These are phyloP conservation scores for Microsporum canis DNA, from an alignment of 2,329 filamentous ascomycete species.

Conservation along the genomic window DNA sequence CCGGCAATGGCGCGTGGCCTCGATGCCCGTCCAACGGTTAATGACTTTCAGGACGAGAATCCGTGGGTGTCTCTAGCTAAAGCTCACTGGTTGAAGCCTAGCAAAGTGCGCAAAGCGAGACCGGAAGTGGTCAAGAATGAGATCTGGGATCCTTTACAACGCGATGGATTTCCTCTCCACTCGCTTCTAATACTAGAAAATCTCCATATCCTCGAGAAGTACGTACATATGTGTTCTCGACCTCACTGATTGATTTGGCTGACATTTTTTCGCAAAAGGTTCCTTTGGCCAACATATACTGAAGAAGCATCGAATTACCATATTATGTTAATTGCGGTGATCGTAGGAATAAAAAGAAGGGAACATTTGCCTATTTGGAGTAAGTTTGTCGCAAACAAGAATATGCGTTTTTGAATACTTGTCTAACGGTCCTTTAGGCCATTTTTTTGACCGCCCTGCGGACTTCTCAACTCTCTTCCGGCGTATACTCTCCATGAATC, in stretches of 20 bases:
- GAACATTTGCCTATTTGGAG: constrained; percentile 83
- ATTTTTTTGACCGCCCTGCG: constrained; percentile 64
- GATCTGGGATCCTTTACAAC: constrained; percentile 81
- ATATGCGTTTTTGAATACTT: neutral
- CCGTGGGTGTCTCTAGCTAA: constrained; percentile 59
- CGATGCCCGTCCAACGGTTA: constrained; percentile 33
- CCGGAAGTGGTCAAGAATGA: constrained; percentile 70
- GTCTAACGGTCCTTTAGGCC: constrained; percentile 40
- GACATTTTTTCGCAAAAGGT: constrained; percentile 34
- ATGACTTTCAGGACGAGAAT: constrained; percentile 32
- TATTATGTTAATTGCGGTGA: constrained; percentile 71
- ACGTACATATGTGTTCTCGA: constrained; percentile 11
- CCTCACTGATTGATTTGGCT: constrained; percentile 8
- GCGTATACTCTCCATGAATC: constrained; percentile 74
- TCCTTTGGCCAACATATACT: constrained; percentile 86
- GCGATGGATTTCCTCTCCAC: constrained; percentile 64
- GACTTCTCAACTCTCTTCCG: constrained; percentile 86
- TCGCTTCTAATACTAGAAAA: constrained; percentile 77
- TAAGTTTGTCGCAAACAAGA: constrained; percentile 24
- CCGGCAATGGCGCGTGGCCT: constrained; percentile 48
- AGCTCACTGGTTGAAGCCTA: constrained; percentile 68
- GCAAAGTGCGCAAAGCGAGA: constrained; percentile 64
- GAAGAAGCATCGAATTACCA: constrained; percentile 87
- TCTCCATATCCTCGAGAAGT: constrained; percentile 79
- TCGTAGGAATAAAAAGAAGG: constrained; percentile 77